Base-by-base conservation (phyloP, 2,329 filamentous ascomycete genomes). In the Ophiostoma sp. region DNA sequence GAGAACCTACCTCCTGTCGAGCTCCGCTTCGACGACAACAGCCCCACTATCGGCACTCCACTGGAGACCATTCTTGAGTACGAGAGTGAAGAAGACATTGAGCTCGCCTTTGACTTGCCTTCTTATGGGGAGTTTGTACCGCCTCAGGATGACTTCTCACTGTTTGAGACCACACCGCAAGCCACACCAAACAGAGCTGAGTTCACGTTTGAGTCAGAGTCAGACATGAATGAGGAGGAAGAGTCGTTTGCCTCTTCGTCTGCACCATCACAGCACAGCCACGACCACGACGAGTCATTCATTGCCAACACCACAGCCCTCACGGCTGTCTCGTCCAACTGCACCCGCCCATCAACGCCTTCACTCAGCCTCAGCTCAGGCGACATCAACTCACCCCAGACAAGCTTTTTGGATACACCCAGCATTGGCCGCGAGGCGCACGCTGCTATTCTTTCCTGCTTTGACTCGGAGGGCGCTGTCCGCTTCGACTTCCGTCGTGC, bases 321-420 rank as follows among this genome's bases (percentile, higher is more conserved):
- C 15, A 69, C 28, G 0, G 8, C 25, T n/a, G 57, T 17, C 1
- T 74, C 66, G 5, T 42, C 55, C 25, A 33, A 74, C 25, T 45
- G n/a, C 22, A 72, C 73, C 3, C 73, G 66, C 3, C 73, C 73
- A 1, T 72, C 73, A 25, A 74, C 73, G 0, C 73, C 73, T 1
- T 71, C 71, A 9, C 52, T 72, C n/a, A 71, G 70, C 28, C 55
- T 68, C 59, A 69, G 70, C 39, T 74, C 73, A 5, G 68, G 52
- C 1, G 73, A 39, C 1, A 36, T 71, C 12, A 63, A 72, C 55
- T 74, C 73, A n/a, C 73, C 73, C 2, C 55, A 70, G 33, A 70
- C 42, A 3, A 72, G 70, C 31, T 25, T 70, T 4, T 19, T 74
- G 11, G 73, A 74, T 15, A 74, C 73, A n/a, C 73, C 73, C 11